These are phyloP conservation scores for Fusarium tuaranense DNA, from an alignment of 2,329 filamentous ascomycete genomes.

Conservation along the genomic window DNA sequence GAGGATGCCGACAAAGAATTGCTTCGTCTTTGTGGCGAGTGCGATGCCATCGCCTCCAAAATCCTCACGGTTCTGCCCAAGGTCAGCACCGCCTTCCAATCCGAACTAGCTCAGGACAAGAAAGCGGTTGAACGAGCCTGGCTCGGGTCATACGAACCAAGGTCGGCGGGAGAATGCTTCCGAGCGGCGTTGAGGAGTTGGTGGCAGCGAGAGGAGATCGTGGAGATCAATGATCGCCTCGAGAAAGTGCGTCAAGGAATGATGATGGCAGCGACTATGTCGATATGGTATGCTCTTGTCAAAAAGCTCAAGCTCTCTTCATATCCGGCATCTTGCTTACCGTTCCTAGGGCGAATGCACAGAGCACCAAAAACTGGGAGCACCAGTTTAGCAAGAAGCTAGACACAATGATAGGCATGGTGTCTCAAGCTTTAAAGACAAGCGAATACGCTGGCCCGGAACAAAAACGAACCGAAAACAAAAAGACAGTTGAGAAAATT, in stretches of 20 bases:
- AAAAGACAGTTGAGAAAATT: neutral
- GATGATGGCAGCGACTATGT: slow-evolving; percentile 4
- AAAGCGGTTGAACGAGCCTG: neutral
- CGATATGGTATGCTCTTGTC: neutral
- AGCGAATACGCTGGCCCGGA: neutral
- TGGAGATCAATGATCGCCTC: neutral
- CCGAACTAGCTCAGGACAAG: neutral
- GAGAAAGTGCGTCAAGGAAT: neutral
- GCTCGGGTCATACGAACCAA: neutral
- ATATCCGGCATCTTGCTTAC: neutral
- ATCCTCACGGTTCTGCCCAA: neutral
- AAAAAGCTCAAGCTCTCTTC: neutral
- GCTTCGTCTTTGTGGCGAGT: neutral
- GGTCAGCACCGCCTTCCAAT: neutral
- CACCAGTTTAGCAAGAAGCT: slow-evolving; percentile 10
- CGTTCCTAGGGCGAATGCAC: neutral
- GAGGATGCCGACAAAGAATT: neutral
- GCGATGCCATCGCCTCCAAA: neutral
- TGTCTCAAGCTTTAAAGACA: neutral
- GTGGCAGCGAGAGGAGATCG: neutral
- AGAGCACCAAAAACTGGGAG: slow-evolving; percentile 4
- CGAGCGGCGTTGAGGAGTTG: neutral
- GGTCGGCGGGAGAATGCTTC: neutral
- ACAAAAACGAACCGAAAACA: neutral
- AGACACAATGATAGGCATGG: slow-evolving; percentile 3